Base-by-base conservation (phyloP, 139 green algal species). In the Raphidocelis subcapitata region DNA sequence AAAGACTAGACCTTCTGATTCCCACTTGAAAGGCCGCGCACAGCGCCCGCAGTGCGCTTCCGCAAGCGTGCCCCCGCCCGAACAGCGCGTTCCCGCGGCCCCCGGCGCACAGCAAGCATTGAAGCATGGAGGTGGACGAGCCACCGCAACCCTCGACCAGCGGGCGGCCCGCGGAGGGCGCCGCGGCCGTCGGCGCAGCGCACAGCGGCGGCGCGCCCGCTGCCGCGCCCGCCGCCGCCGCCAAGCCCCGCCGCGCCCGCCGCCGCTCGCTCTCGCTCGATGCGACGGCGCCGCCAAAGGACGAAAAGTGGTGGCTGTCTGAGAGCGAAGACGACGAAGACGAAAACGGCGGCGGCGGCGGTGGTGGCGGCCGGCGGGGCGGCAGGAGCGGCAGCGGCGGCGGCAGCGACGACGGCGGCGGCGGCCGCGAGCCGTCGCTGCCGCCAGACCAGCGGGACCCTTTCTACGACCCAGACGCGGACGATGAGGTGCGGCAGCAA, bases 391-490 rank as follows among this genome's bases (percentile, higher is more conserved):
- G 54, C 54, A 61, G 56, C 55, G 33, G 55, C 56, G 33, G 56
- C 24, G 2, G 26, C 56, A 16, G 2, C 33, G 28, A 1, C 8
- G 3, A 15, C 12, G 12, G 47, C 47, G 16, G 8, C 28, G 37
- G 29, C 57, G 37, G 57, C 57, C 36, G 57, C 59, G n/a, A 65
- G 59, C 37, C 32, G 62, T 36, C 54, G 62, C 36, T 56, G 62
- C 33, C 31, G 62, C 23, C 56, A 8, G 44, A 29, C 28, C 23
- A 62, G 23, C 31, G 36, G n/a, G 66, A 77, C 14, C 32, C 41
- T 18, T 82, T 90, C 23, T 91, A 89, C 32, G 85, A 90, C 29
- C 73, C 85, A 12, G 54, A 76, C 1, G 81, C 79, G 32, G 84
- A 91, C 37, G 84, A 89, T 3, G 73, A 63, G 28, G 80, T n/a